phyloP scores from a whole-genome alignment of 495 filamentous ascomycete genomes.

The Hypoxylon subgilvum region DNA sequence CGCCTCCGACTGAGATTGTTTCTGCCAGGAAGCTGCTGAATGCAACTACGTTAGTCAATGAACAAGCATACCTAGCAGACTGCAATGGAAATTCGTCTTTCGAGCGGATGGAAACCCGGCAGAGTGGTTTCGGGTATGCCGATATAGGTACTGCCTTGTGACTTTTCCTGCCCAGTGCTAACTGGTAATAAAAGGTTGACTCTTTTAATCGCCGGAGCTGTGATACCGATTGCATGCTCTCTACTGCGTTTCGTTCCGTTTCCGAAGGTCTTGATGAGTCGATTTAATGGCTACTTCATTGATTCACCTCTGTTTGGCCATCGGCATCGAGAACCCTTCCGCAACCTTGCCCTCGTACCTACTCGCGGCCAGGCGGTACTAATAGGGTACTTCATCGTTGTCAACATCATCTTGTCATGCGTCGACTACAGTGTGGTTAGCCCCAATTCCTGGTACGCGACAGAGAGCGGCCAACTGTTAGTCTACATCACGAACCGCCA shows the following conservation, averaged over 20 bases:
- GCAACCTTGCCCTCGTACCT: conserved; percentile 44
- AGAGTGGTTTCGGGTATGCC: conserved; percentile 39
- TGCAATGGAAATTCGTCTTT: conserved; percentile 30
- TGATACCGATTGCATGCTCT: conserved; percentile 42
- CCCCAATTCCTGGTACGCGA: conserved; percentile 34
- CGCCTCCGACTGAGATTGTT: conserved; percentile 10
- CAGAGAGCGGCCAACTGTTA: background rate
- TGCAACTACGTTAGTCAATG: conserved; percentile 38
- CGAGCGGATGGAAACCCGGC: conserved; percentile 25
- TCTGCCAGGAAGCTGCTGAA: conserved; percentile 27
- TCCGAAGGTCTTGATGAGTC: conserved; percentile 9
- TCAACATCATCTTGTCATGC: conserved; percentile 46
- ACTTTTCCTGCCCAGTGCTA: background rate
- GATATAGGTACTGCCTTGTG: background rate
- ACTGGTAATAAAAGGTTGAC: conserved; percentile 29
- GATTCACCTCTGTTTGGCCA: conserved; percentile 44
- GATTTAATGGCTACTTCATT: conserved; percentile 41
- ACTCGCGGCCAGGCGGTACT: conserved; percentile 48
- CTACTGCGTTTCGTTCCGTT: conserved; percentile 41
- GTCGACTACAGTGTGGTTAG: conserved; percentile 29
- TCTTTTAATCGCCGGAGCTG: conserved; percentile 42
- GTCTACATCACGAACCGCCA: conserved; percentile 52
- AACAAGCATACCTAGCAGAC: conserved; percentile 20
- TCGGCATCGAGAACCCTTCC: conserved; percentile 38
- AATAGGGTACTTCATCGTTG: conserved; percentile 42